Percentiles rank a stretch among this genome's conserved stretches.
Evolutionary conservation across 1,139 yeast species (phyloP).

Genomic region (Candida labiduridarum): DNA sequence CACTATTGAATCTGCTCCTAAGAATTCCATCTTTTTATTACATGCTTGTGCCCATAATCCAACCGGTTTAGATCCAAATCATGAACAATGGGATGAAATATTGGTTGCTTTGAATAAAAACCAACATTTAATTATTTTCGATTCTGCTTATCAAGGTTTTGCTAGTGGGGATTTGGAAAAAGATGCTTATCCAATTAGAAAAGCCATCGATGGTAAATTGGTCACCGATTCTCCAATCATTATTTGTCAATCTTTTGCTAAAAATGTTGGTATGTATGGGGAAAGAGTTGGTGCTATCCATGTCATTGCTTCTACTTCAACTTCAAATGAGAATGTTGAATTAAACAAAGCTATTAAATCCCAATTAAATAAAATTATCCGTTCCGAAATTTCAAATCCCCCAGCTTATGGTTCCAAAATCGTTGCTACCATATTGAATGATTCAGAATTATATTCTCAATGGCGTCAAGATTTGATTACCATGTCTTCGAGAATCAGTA

Average conservation of each 20-base stretch:
- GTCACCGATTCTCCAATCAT: slow-evolving; percentile 51
- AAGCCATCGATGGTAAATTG: slow-evolving; percentile 60
- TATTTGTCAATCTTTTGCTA: slow-evolving; percentile 96
- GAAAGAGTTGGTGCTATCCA: slow-evolving; percentile 96
- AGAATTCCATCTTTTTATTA: slow-evolving; percentile 68
- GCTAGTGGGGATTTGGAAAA: slow-evolving; percentile 72
- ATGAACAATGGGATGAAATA: slow-evolving; percentile 43
- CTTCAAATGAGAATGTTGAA: slow-evolving; percentile 20
- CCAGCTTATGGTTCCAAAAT: slow-evolving; percentile 96
- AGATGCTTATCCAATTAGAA: slow-evolving; percentile 87
- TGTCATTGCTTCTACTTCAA: slow-evolving; percentile 58
- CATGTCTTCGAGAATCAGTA: slow-evolving; percentile 83
- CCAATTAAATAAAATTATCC: slow-evolving; percentile 74
- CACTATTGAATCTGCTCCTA: slow-evolving; percentile 71
- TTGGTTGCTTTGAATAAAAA: slow-evolving; percentile 41
- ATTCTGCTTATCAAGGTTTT: slow-evolving; percentile 52
- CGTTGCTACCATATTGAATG: slow-evolving; percentile 74
- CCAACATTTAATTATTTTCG: slow-evolving; percentile 46
- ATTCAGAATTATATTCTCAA: slow-evolving; percentile 64
- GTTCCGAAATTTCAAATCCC: slow-evolving; percentile 90
- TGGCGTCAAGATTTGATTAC: slow-evolving; percentile 87
- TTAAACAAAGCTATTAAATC: slow-evolving; percentile 60
- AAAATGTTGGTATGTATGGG: slow-evolving; percentile 96
- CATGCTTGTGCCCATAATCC: slow-evolving; percentile 58
- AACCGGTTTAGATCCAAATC: slow-evolving; percentile 52